A percentile compares a stretch with the other conserved stretches of the same genome.
phyloP scores from a whole-genome alignment of 257 asterid genomes.

The Salvia rosmarinus region DNA sequence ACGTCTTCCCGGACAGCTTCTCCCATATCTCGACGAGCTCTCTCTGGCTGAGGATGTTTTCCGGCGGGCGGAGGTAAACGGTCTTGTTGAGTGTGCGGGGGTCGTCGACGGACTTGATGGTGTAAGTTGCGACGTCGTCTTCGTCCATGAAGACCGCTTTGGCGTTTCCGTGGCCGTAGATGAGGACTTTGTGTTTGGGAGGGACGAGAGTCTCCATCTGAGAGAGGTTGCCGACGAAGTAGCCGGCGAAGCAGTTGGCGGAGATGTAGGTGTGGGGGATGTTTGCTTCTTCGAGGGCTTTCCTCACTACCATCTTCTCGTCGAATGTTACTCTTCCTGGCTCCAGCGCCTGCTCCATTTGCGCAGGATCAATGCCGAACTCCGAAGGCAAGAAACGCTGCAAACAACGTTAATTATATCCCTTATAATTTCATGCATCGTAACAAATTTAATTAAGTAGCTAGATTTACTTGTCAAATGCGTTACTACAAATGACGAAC shows the following conservation, averaged over 20 bases:
- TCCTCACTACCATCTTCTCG: slow-evolving; percentile 74
- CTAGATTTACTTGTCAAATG: too few relatives aligned
- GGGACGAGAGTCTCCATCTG: slow-evolving; percentile 78
- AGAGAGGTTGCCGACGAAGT: slow-evolving; percentile 68
- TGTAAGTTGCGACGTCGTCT: slow-evolving; percentile 68
- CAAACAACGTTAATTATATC: background rate
- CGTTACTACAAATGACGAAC: too few relatives aligned
- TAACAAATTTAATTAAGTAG: too few relatives aligned
- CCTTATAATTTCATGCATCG: too few relatives aligned
- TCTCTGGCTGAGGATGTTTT: slow-evolving; percentile 59
- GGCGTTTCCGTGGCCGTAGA: slow-evolving; percentile 67
- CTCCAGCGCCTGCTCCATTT: slow-evolving; percentile 69
- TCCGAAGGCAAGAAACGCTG: slow-evolving; percentile 91
- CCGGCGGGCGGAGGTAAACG: slow-evolving; percentile 62
- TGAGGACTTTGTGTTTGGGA: slow-evolving; percentile 50
- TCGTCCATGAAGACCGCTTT: slow-evolving; percentile 72
- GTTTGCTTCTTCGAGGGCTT: slow-evolving; percentile 68
- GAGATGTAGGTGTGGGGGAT: slow-evolving; percentile 77
- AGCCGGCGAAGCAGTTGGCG: slow-evolving; percentile 81
- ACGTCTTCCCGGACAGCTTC: slow-evolving; percentile 51
- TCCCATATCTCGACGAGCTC: slow-evolving; percentile 73
- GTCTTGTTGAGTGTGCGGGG: slow-evolving; percentile 81
- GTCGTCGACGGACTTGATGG: slow-evolving; percentile 66
- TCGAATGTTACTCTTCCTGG: slow-evolving; percentile 89
- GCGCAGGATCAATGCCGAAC: slow-evolving; percentile 75